These are phyloP conservation scores for Coniochaeta sp. DNA, from an alignment of 2,329 filamentous ascomycete genomes.

Conservation along the genomic window DNA sequence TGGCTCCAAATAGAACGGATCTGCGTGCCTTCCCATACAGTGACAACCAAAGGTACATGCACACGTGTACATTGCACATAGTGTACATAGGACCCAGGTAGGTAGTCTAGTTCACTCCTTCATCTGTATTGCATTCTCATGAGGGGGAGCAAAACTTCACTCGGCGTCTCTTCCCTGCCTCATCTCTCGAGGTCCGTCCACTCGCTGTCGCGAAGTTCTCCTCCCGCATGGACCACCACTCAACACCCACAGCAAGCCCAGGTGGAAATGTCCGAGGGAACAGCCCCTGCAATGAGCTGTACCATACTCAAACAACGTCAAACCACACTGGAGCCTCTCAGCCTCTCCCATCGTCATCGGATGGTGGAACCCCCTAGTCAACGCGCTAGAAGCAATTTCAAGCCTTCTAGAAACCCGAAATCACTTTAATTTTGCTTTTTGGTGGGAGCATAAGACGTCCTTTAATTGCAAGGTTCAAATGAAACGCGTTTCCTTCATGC, in stretches of 20 bases:
- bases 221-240: background rate
- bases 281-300: background rate
- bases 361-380: conserved; percentile 2
- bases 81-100: no score
- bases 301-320: background rate
- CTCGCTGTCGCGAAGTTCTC: background rate
- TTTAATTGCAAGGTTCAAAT: conserved; percentile 40
- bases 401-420: conserved; percentile 27
- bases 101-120: no score
- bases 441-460: conserved; percentile 34
- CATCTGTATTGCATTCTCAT: background rate
- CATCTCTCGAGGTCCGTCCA: background rate
- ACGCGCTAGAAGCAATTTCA: conserved; percentile 25
- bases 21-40: background rate
- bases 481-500: conserved; percentile 40
- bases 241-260: background rate
- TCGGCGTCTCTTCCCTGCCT: background rate
- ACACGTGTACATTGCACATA: background rate
- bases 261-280: background rate
- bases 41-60: no score
- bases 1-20: background rate
- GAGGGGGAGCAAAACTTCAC: no score
- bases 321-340: background rate
- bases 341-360: background rate
- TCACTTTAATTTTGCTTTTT: conserved; percentile 17